Evolutionary conservation across 1,284 basidiomycete genomes (phyloP), one percentile per base, ranked within the genome.

Genomic region (Schizophyllum commune): DNA sequence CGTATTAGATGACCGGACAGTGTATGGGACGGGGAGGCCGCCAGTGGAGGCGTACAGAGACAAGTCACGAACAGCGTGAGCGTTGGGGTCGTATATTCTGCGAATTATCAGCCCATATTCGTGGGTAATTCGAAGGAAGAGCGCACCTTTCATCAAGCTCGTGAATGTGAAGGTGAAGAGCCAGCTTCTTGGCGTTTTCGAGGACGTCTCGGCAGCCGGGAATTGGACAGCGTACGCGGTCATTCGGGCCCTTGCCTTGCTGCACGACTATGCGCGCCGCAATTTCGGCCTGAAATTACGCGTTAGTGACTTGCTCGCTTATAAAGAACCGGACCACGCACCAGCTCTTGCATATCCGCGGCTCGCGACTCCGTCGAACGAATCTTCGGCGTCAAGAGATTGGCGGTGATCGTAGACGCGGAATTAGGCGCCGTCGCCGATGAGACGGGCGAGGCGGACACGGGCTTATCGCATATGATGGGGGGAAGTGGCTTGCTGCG

Each of bases 161-260:
- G 68, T 88, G 85, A 27, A 87, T 79, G 64, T 84, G 81, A 52
- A 87, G 71, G 67, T 88, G 85, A 64, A 75, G 80, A 59, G 79
- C 77, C 58, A 88, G 75, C 54, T 79, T 79, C 63, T 76, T 73
- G 56, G 80, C 74, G 58, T 76, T 74, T 8, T 70, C 69, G 15
- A 87, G 69, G 4, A 77, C 72, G 66, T 83, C 77, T 11, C 72
- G 71, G 68, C 85, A 88, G 34, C 77, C 82, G 32, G 73, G 69
- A n/a, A 83, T 78, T 32, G 74, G 75, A 68, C 85, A 88, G 13
- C 68, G 65, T 15, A 81, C 61, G 11, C 60, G 57, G 1, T 62
- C 59, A 11, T 55, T 17, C 9, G 39, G 17, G 39, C 13, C 17
- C 39, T 47, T 47, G 39, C 39, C 39, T 47, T 47, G 39, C 13